These are phyloP conservation scores for Exophiala calicioides DNA, from an alignment of 2,329 filamentous ascomycete species.

Conservation along the genomic window DNA sequence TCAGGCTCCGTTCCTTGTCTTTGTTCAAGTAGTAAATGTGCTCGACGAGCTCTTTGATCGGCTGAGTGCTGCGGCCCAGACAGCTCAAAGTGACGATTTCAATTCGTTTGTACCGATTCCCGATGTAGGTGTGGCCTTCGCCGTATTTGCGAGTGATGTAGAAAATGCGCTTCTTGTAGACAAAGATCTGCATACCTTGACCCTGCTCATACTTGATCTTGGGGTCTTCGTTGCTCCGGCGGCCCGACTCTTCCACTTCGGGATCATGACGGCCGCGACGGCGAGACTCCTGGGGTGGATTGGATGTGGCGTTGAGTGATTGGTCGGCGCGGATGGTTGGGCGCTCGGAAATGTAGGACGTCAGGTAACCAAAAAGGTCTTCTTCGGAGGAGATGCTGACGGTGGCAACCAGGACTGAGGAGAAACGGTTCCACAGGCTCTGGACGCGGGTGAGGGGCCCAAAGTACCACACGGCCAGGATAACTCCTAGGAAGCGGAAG, in stretches of 20 bases:
- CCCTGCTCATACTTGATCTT: slow-evolving; percentile 32
- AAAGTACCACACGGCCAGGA: slow-evolving; percentile 31
- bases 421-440: slow-evolving; percentile 27
- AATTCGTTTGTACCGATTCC: slow-evolving; percentile 28
- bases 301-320: slow-evolving; percentile 28
- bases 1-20: slow-evolving; percentile 28
- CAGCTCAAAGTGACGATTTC: slow-evolving; percentile 28
- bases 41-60: slow-evolving; percentile 30
- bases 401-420: slow-evolving; percentile 27
- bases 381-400: slow-evolving; percentile 30
- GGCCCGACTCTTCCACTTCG: slow-evolving; percentile 28
- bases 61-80: slow-evolving; percentile 27
- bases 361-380: slow-evolving; percentile 31
- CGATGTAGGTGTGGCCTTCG: slow-evolving; percentile 29
- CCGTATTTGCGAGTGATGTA: slow-evolving; percentile 23
- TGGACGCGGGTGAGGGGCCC: slow-evolving; percentile 27
- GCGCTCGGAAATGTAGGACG: slow-evolving; percentile 24
- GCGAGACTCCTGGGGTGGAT: slow-evolving; percentile 21
- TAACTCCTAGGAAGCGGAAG: slow-evolving; percentile 29
- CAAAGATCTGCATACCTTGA: slow-evolving; percentile 30
- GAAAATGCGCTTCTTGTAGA: slow-evolving; percentile 28
- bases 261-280: slow-evolving; percentile 24
- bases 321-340: slow-evolving; percentile 28
- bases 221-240: slow-evolving; percentile 21
- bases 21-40: slow-evolving; percentile 30